A percentile compares a stretch with the other conserved stretches of the same genome.
Evolutionary conservation across 2,329 filamentous ascomycete genomes (phyloP).

Genomic region (Lachnellula hyalina): DNA sequence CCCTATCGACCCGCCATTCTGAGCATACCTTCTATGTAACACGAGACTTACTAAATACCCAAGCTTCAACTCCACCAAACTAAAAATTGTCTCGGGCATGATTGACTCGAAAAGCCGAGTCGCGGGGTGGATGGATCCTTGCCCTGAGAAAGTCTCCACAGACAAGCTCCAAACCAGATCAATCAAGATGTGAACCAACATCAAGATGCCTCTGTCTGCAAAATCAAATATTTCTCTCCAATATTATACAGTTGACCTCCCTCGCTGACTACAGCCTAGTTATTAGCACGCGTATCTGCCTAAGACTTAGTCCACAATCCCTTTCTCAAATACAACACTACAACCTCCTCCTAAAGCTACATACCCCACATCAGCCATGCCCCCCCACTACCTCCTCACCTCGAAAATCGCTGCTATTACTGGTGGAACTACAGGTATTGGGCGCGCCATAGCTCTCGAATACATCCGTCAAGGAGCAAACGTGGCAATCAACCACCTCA

Average conservation of each 20-base stretch:
- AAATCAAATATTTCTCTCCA: background rate
- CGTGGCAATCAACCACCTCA: constrained; percentile 77
- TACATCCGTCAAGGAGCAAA: constrained; percentile 73
- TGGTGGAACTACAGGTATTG: constrained; percentile 81
- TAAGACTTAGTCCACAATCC: background rate
- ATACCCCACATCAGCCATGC: constrained; percentile 14
- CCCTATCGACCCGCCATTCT: too few relatives aligned
- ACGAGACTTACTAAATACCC: background rate
- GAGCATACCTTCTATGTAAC: background rate
- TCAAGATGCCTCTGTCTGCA: background rate
- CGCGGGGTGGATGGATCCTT: constrained; percentile 15
- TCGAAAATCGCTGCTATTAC: constrained; percentile 83
- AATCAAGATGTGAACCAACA: background rate
- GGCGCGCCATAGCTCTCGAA: constrained; percentile 75
- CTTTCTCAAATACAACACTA: background rate
- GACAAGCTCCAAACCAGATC: background rate
- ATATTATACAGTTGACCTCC: background rate
- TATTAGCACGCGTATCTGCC: too few relatives aligned
- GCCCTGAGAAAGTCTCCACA: background rate
- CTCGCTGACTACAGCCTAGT: too few relatives aligned
- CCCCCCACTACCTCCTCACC: constrained; percentile 47
- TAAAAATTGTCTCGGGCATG: constrained; percentile 8
- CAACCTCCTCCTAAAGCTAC: constrained; percentile 6
- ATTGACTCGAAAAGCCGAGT: constrained; percentile 16
- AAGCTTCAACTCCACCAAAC: background rate